Percentiles rank a stretch among this genome's conserved stretches.
Conservation (phyloP, 1,284 basidiomycete genomes). For the Violaceomyces palustris region DNA sequence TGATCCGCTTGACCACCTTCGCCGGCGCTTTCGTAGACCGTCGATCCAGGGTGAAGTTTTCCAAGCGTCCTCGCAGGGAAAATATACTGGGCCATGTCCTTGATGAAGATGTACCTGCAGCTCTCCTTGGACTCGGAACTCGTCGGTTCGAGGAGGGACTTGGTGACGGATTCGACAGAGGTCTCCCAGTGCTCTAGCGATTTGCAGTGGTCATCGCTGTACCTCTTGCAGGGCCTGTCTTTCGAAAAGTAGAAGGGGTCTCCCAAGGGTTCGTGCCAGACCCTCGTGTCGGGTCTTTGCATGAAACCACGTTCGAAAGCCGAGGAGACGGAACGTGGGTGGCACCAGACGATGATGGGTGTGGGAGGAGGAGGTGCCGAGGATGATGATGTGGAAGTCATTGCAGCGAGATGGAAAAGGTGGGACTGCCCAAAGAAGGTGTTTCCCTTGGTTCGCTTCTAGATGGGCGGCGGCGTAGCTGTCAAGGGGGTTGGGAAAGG, state of each 20-base stretch:
- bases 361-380: slow-evolving; percentile 13
- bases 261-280: slow-evolving; percentile 43
- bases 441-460: no score
- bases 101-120: slow-evolving; percentile 42
- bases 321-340: slow-evolving; percentile 40
- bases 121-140: slow-evolving; percentile 5
- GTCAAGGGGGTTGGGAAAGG: not conserved
- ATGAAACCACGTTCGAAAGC: slow-evolving; percentile 47
- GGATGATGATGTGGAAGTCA: not conserved
- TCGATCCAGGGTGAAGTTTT: slow-evolving; percentile 37
- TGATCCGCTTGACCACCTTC: not conserved
- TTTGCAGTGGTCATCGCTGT: slow-evolving; percentile 31
- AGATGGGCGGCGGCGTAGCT: not conserved
- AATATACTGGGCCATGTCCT: slow-evolving; percentile 49
- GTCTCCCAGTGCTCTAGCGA: slow-evolving; percentile 25
- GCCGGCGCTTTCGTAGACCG: slow-evolving; percentile 19
- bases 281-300: slow-evolving; percentile 40
- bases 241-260: slow-evolving; percentile 43
- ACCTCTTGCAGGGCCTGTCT: slow-evolving; percentile 31
- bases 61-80: slow-evolving; percentile 30
- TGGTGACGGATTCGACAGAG: slow-evolving; percentile 19
- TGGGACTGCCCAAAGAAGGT: no score
- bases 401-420: not conserved
- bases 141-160: slow-evolving; percentile 7
- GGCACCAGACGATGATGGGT: slow-evolving; percentile 42